A percentile compares a stretch with the other conserved stretches of the same genome.
phyloP scores from a whole-genome alignment of 495 filamentous ascomycete species.

The Trichoderma reesei region DNA sequence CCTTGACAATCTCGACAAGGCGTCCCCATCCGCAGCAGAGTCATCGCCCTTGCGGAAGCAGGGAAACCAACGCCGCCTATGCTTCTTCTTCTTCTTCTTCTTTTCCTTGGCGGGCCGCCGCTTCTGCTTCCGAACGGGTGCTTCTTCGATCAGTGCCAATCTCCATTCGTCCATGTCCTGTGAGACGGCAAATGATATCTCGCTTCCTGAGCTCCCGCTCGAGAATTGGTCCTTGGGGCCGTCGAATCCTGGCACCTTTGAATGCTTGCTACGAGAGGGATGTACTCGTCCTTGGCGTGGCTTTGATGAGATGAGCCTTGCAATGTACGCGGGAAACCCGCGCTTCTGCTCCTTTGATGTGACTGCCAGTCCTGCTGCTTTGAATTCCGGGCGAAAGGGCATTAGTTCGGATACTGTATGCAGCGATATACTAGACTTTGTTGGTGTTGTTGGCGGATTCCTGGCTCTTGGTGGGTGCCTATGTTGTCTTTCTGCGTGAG shows the following conservation, averaged over 20 bases:
- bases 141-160: not conserved
- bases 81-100: no score
- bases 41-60: not conserved
- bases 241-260: conserved; percentile 11
- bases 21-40: not conserved
- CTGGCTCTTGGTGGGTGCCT: conserved; percentile 27
- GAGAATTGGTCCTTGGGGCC: not conserved
- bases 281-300: not conserved
- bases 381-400: conserved; percentile 36
- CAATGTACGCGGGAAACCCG: not conserved
- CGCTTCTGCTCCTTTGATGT: conserved; percentile 36
- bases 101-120: not conserved
- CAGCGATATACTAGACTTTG: conserved; percentile 23
- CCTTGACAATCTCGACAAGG: not conserved
- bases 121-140: not conserved
- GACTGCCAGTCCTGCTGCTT: conserved; percentile 37
- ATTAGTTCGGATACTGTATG: conserved; percentile 36
- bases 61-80: not conserved
- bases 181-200: not conserved
- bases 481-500: conserved; percentile 23
- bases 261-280: not conserved
- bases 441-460: conserved; percentile 24
- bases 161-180: conserved; percentile 7
- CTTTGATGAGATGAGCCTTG: not conserved
- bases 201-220: conserved; percentile 5